Conservation (phyloP, 129 eudicot species). For the Calendula officinalis region DNA sequence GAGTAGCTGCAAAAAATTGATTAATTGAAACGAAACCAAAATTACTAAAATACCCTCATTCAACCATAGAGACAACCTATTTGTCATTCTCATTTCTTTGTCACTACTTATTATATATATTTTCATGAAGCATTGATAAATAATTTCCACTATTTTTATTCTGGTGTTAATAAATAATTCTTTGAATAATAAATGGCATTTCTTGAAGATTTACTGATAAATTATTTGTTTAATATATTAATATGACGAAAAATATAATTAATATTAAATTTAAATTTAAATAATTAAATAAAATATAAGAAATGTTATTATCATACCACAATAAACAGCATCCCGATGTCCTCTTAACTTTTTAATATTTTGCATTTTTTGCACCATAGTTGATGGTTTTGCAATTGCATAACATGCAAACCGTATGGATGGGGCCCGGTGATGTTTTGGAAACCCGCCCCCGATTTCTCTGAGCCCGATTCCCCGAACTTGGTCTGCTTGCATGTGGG, state of each 20-base stretch:
- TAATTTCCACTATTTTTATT: too few relatives aligned
- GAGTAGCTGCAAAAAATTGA: background rate
- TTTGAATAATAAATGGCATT: background rate
- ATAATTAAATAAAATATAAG: background rate
- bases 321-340: conserved; percentile 94
- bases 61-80: background rate
- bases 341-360: conserved; percentile 84
- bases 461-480: conserved; percentile 79
- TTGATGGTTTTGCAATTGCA: conserved; percentile 92
- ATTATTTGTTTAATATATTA: background rate
- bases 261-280: background rate
- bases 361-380: conserved; percentile 94
- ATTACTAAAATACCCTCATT: background rate
- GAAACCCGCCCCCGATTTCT: conserved; percentile 96
- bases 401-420: conserved; percentile 80
- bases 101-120: too few relatives aligned
- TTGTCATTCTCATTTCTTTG: background rate
- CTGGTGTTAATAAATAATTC: background rate
- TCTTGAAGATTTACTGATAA: background rate
- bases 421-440: conserved; percentile 95
- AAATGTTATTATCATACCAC: conserved; percentile 53
- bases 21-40: background rate
- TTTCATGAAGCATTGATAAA: background rate
- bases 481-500: conserved; percentile 98
- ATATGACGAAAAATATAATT: background rate